Base-by-base conservation (phyloP, 176 grass and related monocot species). In the Avena insularis region DNA sequence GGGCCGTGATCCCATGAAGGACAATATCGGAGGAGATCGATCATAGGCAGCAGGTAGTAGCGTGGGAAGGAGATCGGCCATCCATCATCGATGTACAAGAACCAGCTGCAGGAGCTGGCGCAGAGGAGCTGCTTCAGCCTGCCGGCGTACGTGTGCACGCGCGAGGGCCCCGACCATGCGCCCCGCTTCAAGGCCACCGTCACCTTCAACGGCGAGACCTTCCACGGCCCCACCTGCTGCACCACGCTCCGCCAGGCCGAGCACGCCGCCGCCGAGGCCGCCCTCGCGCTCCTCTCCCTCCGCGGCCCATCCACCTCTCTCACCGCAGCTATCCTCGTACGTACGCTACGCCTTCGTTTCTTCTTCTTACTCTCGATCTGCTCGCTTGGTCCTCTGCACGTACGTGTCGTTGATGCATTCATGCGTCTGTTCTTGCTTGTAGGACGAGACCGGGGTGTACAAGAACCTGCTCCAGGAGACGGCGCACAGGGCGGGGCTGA, bases 391-490 rank as follows among this genome's bases (percentile, higher is more conserved):
- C 36, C 36, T 38, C 5, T 38, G 38, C 38, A 40, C 6, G 38
- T 40, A 40, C 38, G 23, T 36, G 49, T 14, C 11, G 11, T 51
- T 51, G 49, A 51, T 51, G 38, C 20, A 23, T 23, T 23, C 23
- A 23, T 23, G 23, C 23, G 23, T 23, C 23, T 23, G 0, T 29
- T 29, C 29, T 29, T 29, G 29, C 29, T 29, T 57, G 27, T 17
- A 98, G 93, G 96, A 98, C 86, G 96, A 98, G 91, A 98, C 93
- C 16, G 96, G 96, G 85, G 92, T 98, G 72, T 95, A 94, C 92
- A 98, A 98, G 90, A 98, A 98, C 85, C 78, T 98, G 66, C 75
- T 98, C 64, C 96, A 98, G 88, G 96, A 98, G 78, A 95, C 93
- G 14, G 93, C 96, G 58, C 96, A 95, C 68, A 83, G 93, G 59